Evolutionary conservation across 2,329 filamentous ascomycete genomes (phyloP), one percentile per base, ranked within the genome.

Genomic region (Aureobasidium sp.): DNA sequence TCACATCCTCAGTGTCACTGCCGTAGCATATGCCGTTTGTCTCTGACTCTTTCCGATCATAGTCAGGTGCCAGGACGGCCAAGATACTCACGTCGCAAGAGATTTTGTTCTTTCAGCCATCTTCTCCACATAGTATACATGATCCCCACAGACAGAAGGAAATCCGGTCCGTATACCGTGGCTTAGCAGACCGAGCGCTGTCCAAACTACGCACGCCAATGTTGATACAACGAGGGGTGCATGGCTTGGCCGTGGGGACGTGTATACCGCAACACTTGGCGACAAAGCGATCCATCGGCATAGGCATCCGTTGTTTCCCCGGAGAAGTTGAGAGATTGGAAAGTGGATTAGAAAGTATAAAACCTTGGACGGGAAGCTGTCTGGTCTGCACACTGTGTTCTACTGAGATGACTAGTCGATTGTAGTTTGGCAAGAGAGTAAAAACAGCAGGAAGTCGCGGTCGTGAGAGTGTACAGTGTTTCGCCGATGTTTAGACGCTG

Each of bases 201-300:
- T 38, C 2, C 15, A 0, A n/a, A 23, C 33, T 50, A 50, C 33
- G 58, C 27, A 61, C 45, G 58, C 45, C 58, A 61, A 61, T 61
- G 58, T 33, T 31, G n/a, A 50, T 61, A 40, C 23, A 61, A 31
- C 43, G 50, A 31, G 56, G 40, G 42, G 15, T n/a, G 15, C 27
- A n/a, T 4, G 27, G n/a, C 58, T 61, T 61, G 58, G 58, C 58
- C 23, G 58, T 61, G 45, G 58, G 29, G 55, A 33, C 43, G 38
- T 38, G 27, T 40, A 25, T 38, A 54, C 45, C 23, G 18, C 20
- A 27, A 38, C n/a, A 31, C 51, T 54, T 54, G 51, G 51, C 51
- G n/a, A 15, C 33, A 36, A 7, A 7, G 33, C 33, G 7, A 13
- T 36, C 13, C 33, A 36, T 36, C 33, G 13, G 33, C 33, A 13